phyloP scores from a whole-genome alignment of 306 rosid species.

The Corylus avellana region DNA sequence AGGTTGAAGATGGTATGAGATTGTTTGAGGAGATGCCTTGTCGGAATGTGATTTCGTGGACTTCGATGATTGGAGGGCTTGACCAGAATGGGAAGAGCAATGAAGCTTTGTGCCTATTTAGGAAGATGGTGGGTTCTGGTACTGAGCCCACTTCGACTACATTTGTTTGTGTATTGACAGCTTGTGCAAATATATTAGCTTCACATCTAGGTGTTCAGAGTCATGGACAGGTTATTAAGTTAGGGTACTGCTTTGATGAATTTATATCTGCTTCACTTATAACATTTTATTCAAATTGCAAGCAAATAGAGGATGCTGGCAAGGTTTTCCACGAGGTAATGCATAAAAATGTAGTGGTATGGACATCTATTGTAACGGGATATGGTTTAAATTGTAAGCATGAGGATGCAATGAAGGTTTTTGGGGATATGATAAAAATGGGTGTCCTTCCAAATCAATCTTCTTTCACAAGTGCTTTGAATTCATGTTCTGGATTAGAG shows the following conservation, averaged over 20 bases:
- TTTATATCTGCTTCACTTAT: conserved; percentile 68
- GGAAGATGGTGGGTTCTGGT: conserved; percentile 51
- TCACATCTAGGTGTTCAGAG: conserved; percentile 56
- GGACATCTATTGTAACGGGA: conserved; percentile 88
- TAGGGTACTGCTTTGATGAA: conserved; percentile 56
- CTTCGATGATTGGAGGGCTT: conserved; percentile 71
- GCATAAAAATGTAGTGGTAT: conserved; percentile 67
- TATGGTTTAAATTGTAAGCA: conserved; percentile 56
- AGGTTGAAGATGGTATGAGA: conserved; percentile 57
- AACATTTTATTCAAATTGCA: conserved; percentile 70
- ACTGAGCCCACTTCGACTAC: conserved; percentile 47
- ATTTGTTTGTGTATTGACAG: conserved; percentile 65
- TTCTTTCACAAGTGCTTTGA: conserved; percentile 81
- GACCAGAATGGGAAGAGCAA: conserved; percentile 61
- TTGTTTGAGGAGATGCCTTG: conserved; percentile 61
- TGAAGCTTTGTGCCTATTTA: conserved; percentile 59
- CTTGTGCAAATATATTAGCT: conserved; percentile 51
- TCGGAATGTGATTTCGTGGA: conserved; percentile 73
- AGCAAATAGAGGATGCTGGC: conserved; percentile 43
- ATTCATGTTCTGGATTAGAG: conserved; percentile 80
- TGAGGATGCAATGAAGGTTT: conserved; percentile 54
- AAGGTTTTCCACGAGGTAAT: conserved; percentile 44
- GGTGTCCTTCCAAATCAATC: conserved; percentile 68
- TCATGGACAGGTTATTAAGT: conserved; percentile 55
- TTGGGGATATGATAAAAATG: conserved; percentile 52